phyloP scores from a whole-genome alignment of 2,329 filamentous ascomycete genomes.

The Nannizziopsis barbatae region DNA sequence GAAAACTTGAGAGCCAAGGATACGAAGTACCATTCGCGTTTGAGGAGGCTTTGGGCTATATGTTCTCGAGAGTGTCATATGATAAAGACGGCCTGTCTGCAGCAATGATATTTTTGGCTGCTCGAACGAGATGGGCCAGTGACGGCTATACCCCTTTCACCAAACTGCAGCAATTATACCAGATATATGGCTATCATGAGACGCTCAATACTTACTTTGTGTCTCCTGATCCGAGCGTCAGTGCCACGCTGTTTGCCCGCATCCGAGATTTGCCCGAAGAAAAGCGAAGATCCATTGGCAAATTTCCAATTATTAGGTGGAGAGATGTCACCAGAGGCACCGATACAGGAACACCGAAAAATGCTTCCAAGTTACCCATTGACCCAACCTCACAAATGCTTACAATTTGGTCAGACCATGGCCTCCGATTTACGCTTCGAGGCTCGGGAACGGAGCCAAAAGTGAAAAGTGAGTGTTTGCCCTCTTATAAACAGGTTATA shows the following conservation, averaged over 20 bases:
- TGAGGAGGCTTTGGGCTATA: constrained; percentile 57
- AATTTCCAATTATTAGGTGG: constrained; percentile 46
- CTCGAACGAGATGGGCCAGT: constrained; percentile 40
- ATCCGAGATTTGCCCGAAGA: constrained; percentile 40
- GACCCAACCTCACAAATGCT: constrained; percentile 53
- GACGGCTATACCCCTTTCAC: constrained; percentile 46
- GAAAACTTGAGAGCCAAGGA: constrained; percentile 40
- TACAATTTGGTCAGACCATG: constrained; percentile 46
- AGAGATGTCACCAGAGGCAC: constrained; percentile 51
- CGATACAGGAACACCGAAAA: constrained; percentile 45
- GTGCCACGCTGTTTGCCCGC: constrained; percentile 43
- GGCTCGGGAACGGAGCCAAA: constrained; percentile 56
- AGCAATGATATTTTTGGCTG: constrained; percentile 48
- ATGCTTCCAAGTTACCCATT: constrained; percentile 45
- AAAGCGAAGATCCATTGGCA: constrained; percentile 39
- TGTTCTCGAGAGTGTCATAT: constrained; percentile 51
- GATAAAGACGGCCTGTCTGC: constrained; percentile 56
- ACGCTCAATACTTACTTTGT: constrained; percentile 54
- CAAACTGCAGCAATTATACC: constrained; percentile 48
- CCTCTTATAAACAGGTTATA: background rate
- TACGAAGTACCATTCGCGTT: constrained; percentile 48
- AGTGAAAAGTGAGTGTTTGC: constrained; percentile 43
- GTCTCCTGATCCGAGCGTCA: constrained; percentile 44
- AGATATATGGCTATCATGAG: constrained; percentile 49
- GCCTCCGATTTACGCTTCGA: constrained; percentile 48